These are phyloP conservation scores for Mrakia hoshinonis DNA, from an alignment of 768 basidiomycete genomes.

Conservation along the genomic window DNA sequence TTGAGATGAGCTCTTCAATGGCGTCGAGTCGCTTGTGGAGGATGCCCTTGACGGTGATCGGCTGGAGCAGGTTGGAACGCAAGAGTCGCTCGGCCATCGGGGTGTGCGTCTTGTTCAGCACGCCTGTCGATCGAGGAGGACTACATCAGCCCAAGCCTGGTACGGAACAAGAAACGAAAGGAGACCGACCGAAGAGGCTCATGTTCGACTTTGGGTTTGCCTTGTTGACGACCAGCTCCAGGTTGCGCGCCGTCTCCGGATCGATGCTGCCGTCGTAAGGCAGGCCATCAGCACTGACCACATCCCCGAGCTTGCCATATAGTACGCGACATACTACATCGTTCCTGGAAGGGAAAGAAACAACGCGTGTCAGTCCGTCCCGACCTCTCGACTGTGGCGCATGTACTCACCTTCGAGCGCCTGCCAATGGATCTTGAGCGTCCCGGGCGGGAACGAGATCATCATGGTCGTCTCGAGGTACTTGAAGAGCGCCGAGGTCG, in stretches of 20 bases:
- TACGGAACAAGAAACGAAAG: neutral
- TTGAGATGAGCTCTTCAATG: constrained; percentile 75
- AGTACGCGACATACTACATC: constrained; percentile 51
- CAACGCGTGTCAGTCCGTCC: neutral
- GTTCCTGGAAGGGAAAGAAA: constrained; percentile 49
- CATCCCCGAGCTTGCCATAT: too few species aligned
- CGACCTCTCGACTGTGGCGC: neutral
- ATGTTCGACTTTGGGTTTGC: constrained; percentile 33
- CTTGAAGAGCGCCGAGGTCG: constrained; percentile 78
- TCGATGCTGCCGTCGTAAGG: constrained; percentile 50
- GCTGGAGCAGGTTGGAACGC: constrained; percentile 70
- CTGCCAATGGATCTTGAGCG: constrained; percentile 47
- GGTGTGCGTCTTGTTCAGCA: constrained; percentile 25
- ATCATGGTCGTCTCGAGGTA: constrained; percentile 64
- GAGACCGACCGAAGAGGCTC: constrained; percentile 24
- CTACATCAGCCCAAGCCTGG: neutral
- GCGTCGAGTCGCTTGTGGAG: constrained; percentile 74
- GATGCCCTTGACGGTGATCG: constrained; percentile 54
- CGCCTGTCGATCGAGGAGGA: neutral
- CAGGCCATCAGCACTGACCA: neutral
- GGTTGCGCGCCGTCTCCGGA: constrained; percentile 71
- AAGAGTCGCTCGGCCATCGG: constrained; percentile 81
- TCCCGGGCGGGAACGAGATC: constrained; percentile 52
- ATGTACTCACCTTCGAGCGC: constrained; percentile 53
- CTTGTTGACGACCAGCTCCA: constrained; percentile 79